These are phyloP conservation scores for Rhodocollybia butyracea DNA, from an alignment of 768 basidiomycete species.

Conservation along the genomic window DNA sequence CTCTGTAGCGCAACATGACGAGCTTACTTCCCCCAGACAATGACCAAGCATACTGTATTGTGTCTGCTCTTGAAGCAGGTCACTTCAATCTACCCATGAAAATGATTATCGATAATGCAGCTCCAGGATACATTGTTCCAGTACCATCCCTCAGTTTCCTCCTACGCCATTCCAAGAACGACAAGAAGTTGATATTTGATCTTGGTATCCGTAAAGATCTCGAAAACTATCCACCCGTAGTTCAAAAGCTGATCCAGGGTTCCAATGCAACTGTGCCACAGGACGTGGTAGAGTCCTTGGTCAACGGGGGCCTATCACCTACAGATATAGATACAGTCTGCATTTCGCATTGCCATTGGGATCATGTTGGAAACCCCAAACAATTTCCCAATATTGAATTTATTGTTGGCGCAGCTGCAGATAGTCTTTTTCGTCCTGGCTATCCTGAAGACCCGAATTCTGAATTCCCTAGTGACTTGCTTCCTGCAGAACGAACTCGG, in stretches of 20 bases:
- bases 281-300: slow-evolving; percentile 44
- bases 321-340: slow-evolving; percentile 34
- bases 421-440: slow-evolving; percentile 16
- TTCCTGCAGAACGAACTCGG: slow-evolving; percentile 35
- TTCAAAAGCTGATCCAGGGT: slow-evolving; percentile 24
- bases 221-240: slow-evolving; percentile 34
- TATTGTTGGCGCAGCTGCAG: slow-evolving; percentile 1
- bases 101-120: slow-evolving; percentile 32
- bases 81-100: slow-evolving; percentile 35
- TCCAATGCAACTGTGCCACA: slow-evolving; percentile 26
- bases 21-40: slow-evolving; percentile 35
- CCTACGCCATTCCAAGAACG: slow-evolving; percentile 41
- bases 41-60: slow-evolving; percentile 47
- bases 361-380: neutral
- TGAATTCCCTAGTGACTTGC: slow-evolving; percentile 26
- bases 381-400: slow-evolving; percentile 6
- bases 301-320: slow-evolving; percentile 44
- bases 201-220: slow-evolving; percentile 51
- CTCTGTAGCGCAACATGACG: neutral
- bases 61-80: slow-evolving; percentile 58
- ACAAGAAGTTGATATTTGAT: slow-evolving; percentile 47
- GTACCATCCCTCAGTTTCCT: slow-evolving; percentile 52
- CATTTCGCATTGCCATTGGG: slow-evolving; percentile 6
- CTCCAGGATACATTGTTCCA: slow-evolving; percentile 18
- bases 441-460: slow-evolving; percentile 41